Conservation (phyloP, 2,329 filamentous ascomycete genomes). For the Sarocladiaceae sp. region DNA sequence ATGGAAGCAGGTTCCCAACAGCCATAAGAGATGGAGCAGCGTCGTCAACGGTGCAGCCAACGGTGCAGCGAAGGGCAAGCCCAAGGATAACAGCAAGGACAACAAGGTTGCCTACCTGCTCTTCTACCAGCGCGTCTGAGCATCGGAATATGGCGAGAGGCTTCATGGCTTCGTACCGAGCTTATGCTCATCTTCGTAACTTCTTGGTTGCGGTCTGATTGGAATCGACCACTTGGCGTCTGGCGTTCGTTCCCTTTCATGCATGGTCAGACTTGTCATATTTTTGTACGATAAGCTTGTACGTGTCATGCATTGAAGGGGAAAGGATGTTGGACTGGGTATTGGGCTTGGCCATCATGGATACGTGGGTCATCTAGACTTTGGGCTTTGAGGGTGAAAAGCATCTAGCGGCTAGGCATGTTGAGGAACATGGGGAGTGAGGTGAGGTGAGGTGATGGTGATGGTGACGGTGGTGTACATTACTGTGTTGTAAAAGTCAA, state of each 20-base stretch:
- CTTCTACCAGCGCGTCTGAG: slow-evolving; percentile 77
- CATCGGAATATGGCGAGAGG: too few relatives aligned
- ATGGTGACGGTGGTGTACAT: background rate
- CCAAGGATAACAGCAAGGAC: slow-evolving; percentile 67
- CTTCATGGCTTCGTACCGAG: too few relatives aligned
- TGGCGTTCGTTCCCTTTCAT: background rate
- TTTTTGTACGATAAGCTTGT: slow-evolving; percentile 4
- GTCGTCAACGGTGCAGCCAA: slow-evolving; percentile 59
- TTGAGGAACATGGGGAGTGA: background rate
- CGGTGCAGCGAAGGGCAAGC: slow-evolving; percentile 49
- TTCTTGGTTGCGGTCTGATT: too few relatives aligned
- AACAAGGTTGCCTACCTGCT: slow-evolving; percentile 96
- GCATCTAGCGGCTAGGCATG: background rate
- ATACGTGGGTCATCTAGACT: too few relatives aligned
- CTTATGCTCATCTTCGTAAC: too few relatives aligned
- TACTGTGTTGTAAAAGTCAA: slow-evolving; percentile 8
- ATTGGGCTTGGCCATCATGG: background rate
- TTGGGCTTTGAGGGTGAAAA: too few relatives aligned
- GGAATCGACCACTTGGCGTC: too few relatives aligned
- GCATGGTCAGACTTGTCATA: background rate
- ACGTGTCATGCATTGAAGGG: background rate
- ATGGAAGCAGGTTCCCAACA: slow-evolving; percentile 78
- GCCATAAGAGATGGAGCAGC: slow-evolving; percentile 65
- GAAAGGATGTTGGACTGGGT: background rate
- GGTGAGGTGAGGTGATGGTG: background rate